Evolutionary conservation across 495 filamentous ascomycete species (phyloP), one percentile per base, ranked within the genome.

Genomic region (Extremus antarcticus): DNA sequence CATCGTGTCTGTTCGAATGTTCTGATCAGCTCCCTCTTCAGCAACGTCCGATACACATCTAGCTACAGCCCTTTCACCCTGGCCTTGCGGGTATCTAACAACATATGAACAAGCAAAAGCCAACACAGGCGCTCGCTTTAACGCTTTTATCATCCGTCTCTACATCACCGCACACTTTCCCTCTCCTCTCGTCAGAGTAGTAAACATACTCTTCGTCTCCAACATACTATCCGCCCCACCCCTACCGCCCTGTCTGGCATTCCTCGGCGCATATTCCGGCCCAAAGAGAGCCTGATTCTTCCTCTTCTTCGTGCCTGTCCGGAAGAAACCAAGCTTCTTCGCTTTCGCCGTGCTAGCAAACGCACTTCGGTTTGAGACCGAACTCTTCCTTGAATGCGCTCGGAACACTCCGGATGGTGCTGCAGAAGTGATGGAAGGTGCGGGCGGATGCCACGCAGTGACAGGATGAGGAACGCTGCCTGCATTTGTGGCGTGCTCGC

Each of bases 171-270:
- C 25, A 50, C 58, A 61, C 45, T 50, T 61, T 1, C 38, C 39
- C 2, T 61, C 58, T 19, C 47, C 15, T 20, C 20, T 53, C 15
- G 48, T 61, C 43, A 16, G 19, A 39, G 20, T 43, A 54, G 58
- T 61, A 22, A 53, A 40, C 35, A 57, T 40, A 53, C 58, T 61
- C 50, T 41, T 57, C 51, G 58, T 61, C 50, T 61, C 58, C 53
- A 54, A 1, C 54, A 53, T 16, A 40, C 54, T 57, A 41, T 49
- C 50, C 8, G 19, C 50, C 13, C 50, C 56, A 22, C 22, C 40
- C 9, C 22, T 50, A 10, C 43, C 38, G 2, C 24, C 21, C 11
- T 17, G 19, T 51, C n/a, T n/a, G n/a, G 13, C 10, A 24, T 35
- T 25, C 10, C 23, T n/a, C 21, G 57, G 52, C 20, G 38, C 43